phyloP scores from a whole-genome alignment of 805 yeast species.

The Pichia pseudocactophila region DNA sequence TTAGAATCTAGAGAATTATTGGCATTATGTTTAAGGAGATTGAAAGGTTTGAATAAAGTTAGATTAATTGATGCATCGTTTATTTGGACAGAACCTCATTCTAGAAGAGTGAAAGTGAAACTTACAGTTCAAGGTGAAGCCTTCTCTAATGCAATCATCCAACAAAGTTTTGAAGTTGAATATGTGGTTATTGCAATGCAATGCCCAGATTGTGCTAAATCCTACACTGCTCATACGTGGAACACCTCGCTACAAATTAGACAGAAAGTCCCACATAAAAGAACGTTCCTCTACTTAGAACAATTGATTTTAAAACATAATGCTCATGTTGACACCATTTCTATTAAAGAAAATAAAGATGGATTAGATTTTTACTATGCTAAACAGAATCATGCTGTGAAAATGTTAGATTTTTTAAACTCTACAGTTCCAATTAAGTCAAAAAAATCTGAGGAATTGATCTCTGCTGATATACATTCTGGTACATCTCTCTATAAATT shows the following conservation, averaged over 20 bases:
- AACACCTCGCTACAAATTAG: conserved; percentile 95
- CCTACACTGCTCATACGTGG: conserved; percentile 96
- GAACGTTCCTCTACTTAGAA: conserved; percentile 92
- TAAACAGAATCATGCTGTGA: conserved; percentile 82
- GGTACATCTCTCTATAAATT: conserved; percentile 85
- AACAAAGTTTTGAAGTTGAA: conserved; percentile 92
- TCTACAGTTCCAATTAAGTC: conserved; percentile 79
- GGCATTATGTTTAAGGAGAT: conserved; percentile 80
- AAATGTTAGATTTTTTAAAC: conserved; percentile 83
- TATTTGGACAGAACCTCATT: conserved; percentile 99
- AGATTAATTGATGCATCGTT: conserved; percentile 88
- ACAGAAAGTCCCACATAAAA: conserved; percentile 93
- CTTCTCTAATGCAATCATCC: conserved; percentile 80
- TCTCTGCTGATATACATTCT: conserved; percentile 86
- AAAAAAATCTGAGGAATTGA: conserved; percentile 83
- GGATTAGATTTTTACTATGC: conserved; percentile 92
- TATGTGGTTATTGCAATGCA: conserved; percentile 91
- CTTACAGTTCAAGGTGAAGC: conserved; percentile 97
- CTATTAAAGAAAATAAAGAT: conserved; percentile 86
- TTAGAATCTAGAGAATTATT: conserved; percentile 87
- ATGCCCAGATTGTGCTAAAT: conserved; percentile 97
- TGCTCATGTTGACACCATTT: conserved; percentile 89
- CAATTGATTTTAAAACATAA: conserved; percentile 88
- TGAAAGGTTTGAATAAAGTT: conserved; percentile 80
- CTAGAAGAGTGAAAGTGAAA: conserved; percentile 85